Percentiles rank a stretch among this genome's conserved stretches.
Evolutionary conservation across 2,329 filamentous ascomycete genomes (phyloP).

Genomic region (Clarireedia homoeocarpa): DNA sequence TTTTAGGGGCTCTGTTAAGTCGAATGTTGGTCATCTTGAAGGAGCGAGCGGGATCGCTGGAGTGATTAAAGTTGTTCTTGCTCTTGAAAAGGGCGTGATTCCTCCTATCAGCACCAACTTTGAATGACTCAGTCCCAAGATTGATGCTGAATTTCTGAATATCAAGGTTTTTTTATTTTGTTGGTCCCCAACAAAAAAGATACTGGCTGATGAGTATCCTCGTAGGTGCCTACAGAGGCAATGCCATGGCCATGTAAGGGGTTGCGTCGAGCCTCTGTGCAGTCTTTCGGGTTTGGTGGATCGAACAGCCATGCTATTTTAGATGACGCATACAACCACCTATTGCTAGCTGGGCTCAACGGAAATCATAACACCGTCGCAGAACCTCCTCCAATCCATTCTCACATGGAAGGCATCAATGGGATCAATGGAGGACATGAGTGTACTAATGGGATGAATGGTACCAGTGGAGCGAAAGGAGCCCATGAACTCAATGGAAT

Average conservation of each 20-base stretch:
- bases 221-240: slow-evolving; percentile 11
- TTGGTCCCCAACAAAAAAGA: background rate
- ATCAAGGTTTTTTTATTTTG: slow-evolving; percentile 12
- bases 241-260: slow-evolving; percentile 10
- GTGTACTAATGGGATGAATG: too few species aligned
- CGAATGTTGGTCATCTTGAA: slow-evolving; percentile 24
- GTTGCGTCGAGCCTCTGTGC: slow-evolving; percentile 13
- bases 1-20: slow-evolving; percentile 21
- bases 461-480: too few species aligned
- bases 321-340: slow-evolving; percentile 6
- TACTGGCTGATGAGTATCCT: slow-evolving; percentile 16
- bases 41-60: slow-evolving; percentile 24
- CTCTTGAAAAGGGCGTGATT: slow-evolving; percentile 23
- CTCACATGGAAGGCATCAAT: background rate
- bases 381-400: background rate
- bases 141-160: slow-evolving; percentile 12
- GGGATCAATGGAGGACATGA: background rate
- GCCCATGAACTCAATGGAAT: too few species aligned
- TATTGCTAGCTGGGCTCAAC: background rate
- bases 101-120: slow-evolving; percentile 25
- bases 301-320: slow-evolving; percentile 16
- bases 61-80: slow-evolving; percentile 24
- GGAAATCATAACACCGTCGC: background rate
- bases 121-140: slow-evolving; percentile 29
- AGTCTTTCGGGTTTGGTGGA: slow-evolving; percentile 24